Base-by-base conservation (phyloP, 345 rosid genomes). In the Rhodomyrtus tomentosa region DNA sequence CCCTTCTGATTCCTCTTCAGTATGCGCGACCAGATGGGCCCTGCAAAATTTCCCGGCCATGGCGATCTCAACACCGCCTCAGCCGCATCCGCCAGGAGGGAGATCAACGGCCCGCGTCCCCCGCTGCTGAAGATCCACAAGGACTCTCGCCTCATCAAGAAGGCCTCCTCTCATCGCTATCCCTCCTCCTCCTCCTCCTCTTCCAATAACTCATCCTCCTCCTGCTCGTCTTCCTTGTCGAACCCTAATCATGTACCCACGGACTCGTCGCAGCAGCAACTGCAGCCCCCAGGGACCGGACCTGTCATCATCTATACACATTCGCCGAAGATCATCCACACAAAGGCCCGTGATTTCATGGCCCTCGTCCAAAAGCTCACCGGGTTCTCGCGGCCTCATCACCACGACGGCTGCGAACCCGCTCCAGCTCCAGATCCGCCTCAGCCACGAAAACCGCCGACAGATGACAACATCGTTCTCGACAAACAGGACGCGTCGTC, bases 351-450 rank as follows among this genome's bases (percentile, higher is more conserved):
- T 27, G 96, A 95, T 86, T 95, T 95, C 86, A 95, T 93, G 98
- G 91, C 93, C 40, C 82, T 95, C 89, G 98, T 95, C 87, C 98
- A 94, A 48, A 90, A 89, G 84, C 95, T 95, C 7, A 95, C 98
- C 0, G 98, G 98, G 6, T 25, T 85, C 13, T 87, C 90, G 8
- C 83, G 89, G 48, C 10, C 89, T 1, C 88, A 74, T 21, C 86
- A 85, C 6, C 86, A 8, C 5, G 10, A 42, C 5, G 82, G 0
- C 21, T 5, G 55, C 16, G 68, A 36, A 68, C 76, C 24, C 20
- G 76, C 5, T 68, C 76, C 24, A 1, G 42, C 76, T 68, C 45
- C 76, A 18, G 76, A 18, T 32, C 83, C 14, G n/a, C 40, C 83
- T 52, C 59, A 29, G 21, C 82, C 45, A 1, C 49, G 6, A 25